These are phyloP conservation scores for Mycosphaerella arachidis DNA, from an alignment of 2,329 filamentous ascomycete genomes.

Conservation along the genomic window DNA sequence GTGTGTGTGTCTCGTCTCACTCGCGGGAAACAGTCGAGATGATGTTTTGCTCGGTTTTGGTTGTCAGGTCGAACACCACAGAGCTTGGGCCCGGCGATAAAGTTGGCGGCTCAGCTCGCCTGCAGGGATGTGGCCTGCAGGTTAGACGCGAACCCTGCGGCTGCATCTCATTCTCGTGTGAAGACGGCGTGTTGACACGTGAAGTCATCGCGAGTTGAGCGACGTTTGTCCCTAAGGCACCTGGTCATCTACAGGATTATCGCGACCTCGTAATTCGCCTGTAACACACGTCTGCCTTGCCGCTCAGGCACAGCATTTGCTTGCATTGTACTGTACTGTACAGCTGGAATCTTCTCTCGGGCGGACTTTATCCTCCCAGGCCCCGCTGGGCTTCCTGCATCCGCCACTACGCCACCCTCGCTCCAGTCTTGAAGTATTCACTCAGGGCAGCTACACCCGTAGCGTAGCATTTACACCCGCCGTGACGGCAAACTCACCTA, in stretches of 20 bases:
- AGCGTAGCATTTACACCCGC: background rate
- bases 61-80: background rate
- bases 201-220: background rate
- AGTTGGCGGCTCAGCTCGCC: background rate
- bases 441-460: background rate
- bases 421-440: background rate
- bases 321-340: background rate
- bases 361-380: background rate
- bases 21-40: background rate
- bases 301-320: no score
- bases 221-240: background rate
- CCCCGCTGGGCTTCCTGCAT: background rate
- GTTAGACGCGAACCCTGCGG: background rate
- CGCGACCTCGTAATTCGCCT: background rate
- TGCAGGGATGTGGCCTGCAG: background rate
- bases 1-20: background rate
- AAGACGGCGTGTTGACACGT: background rate
- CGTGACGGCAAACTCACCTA: background rate
- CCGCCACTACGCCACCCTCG: constrained; percentile 2
- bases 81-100: constrained; percentile 1
- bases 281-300: no score
- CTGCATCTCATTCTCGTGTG: background rate
- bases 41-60: background rate
- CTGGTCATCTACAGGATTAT: background rate
- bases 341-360: background rate